phyloP scores from a whole-genome alignment of 1,284 basidiomycete genomes.

The Austroboletus rostrupii region DNA sequence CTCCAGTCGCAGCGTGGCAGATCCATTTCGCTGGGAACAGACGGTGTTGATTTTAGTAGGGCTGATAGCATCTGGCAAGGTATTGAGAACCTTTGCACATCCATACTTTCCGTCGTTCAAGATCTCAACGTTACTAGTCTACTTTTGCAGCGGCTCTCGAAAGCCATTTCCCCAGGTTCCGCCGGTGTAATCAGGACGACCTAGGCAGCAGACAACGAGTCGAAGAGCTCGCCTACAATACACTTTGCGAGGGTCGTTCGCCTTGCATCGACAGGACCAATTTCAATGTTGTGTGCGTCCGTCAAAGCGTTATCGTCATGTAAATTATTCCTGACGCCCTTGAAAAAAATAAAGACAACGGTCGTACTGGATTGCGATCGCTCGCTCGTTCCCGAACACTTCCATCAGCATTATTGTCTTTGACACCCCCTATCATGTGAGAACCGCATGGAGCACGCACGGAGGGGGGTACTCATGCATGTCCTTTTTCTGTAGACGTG shows the following conservation, averaged over 20 bases:
- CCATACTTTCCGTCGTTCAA: not conserved
- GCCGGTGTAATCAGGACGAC: constrained; percentile 71
- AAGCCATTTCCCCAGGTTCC: constrained; percentile 51
- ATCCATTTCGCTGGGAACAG: constrained; percentile 34
- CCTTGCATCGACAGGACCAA: constrained; percentile 76
- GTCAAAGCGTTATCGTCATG: not conserved
- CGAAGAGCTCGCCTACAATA: constrained; percentile 49
- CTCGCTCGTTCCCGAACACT: constrained; percentile 56
- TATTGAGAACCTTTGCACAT: constrained; percentile 25
- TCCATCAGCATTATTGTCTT: constrained; percentile 67
- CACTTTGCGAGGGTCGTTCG: constrained; percentile 51
- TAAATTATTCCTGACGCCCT: constrained; percentile 2
- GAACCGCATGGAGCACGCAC: constrained; percentile 28
- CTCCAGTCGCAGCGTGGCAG: not conserved
- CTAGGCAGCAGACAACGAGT: constrained; percentile 52
- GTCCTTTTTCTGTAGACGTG: constrained; percentile 41
- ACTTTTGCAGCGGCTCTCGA: constrained; percentile 68
- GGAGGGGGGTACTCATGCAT: constrained; percentile 10
- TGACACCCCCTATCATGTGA: constrained; percentile 67
- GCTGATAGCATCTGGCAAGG: constrained; percentile 68
- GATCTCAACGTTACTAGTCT: constrained; percentile 35
- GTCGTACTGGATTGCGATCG: constrained; percentile 66
- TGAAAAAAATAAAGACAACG: constrained; percentile 47
- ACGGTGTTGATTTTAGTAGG: constrained; percentile 66
- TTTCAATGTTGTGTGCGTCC: constrained; percentile 57